Evolutionary conservation across 495 filamentous ascomycete species (phyloP).

Genomic region (Cryomyces minteri): DNA sequence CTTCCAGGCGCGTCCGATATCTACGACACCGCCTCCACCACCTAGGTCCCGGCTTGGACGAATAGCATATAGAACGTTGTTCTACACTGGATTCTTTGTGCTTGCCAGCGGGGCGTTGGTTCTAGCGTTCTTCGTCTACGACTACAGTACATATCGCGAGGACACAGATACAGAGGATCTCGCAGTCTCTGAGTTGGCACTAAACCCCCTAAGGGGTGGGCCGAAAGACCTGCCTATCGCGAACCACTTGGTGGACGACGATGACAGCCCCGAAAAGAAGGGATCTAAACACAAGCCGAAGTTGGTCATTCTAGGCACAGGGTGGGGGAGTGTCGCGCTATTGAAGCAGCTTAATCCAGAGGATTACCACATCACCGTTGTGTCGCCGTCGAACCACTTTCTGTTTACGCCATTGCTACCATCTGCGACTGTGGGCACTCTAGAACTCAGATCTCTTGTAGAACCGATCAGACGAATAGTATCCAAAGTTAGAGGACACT

Average conservation of each 20-base stretch:
- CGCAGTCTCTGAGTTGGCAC: constrained; percentile 60
- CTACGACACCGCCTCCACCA: not conserved
- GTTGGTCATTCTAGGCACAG: constrained; percentile 81
- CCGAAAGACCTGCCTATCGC: constrained; percentile 94
- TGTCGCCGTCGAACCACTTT: constrained; percentile 92
- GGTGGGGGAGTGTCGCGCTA: constrained; percentile 87
- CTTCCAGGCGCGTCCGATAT: constrained; percentile 9
- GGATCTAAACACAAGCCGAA: constrained; percentile 68
- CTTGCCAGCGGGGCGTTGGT: constrained; percentile 35
- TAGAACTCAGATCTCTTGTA: constrained; percentile 77
- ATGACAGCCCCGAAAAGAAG: constrained; percentile 50
- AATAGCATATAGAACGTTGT: not conserved
- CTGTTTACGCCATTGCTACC: constrained; percentile 96
- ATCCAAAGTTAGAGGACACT: constrained; percentile 62
- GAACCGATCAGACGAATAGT: constrained; percentile 85
- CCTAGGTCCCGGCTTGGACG: constrained; percentile 22
- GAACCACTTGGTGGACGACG: constrained; percentile 70
- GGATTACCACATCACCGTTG: constrained; percentile 85
- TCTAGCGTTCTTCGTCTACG: constrained; percentile 81
- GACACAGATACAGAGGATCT: constrained; percentile 46
- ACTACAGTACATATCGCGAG: constrained; percentile 76
- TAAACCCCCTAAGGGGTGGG: constrained; percentile 67
- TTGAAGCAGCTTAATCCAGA: constrained; percentile 79
- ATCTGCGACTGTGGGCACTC: constrained; percentile 85
- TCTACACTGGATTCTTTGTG: constrained; percentile 38